Base-by-base conservation (phyloP, 2,329 filamentous ascomycete species). In the Aquanectria penicillioides region DNA sequence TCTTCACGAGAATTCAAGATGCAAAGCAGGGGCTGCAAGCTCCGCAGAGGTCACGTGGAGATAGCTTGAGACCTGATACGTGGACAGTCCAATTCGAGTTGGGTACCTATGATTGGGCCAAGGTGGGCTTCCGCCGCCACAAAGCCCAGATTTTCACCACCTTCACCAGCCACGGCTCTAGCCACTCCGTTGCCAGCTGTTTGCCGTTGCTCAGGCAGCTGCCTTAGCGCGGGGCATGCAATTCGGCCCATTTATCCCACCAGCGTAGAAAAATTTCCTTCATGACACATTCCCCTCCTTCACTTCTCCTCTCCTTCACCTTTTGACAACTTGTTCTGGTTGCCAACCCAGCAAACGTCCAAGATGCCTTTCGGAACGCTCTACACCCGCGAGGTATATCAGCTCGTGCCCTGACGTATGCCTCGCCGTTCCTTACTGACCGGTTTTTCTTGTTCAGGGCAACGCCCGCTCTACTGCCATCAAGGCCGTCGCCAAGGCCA, bases 301-400 rank as follows among this genome's bases (percentile, higher is more conserved):
- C 52, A 28, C 37, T 55, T 61, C 62, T 61, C 38, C 59, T 61
- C 36, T 53, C 28, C 48, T 56, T 64, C 63, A 54, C 57, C 64
- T 65, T 65, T 46, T 58, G 61, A 64, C 66, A 66, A 65, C 69
- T 70, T 69, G 61, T 70, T 65, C 59, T 69, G 59, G 71, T 63
- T 65, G 65, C 51, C 63, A 61, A 57, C 58, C 61, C 40, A 70
- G 59, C 60, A 69, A 65, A 68, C 73, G 75, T 74, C 78, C 83
- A 92, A 86, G 80, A 96, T 97, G 91, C 86, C 92, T 78, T 98
- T 99, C 87, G 95, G 95, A 84, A 99, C 97, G 86, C 88, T 99
- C 76, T 98, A 95, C 88, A 91, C 90, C 78, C 88, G 86, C 80
- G 78, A 87, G 83, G 94, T 97, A 89, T 63, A 55, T 67, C 50